These are phyloP conservation scores for Psilocybe mexicana DNA, from an alignment of 1,284 basidiomycete species.

Conservation along the genomic window DNA sequence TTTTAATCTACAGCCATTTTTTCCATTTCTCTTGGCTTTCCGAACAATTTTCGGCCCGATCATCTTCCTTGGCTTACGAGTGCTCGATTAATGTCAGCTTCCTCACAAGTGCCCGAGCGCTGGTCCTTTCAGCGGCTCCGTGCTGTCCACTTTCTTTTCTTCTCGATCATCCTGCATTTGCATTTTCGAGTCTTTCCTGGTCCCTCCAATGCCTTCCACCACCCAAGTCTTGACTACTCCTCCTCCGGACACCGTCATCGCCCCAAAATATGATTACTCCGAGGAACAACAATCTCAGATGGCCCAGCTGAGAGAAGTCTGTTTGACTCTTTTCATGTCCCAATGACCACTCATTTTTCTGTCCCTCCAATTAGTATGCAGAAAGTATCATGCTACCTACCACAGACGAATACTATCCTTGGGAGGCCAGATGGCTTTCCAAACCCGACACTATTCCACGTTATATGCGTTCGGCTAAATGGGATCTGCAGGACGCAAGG, in stretches of 20 bases:
- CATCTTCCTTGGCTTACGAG: constrained; percentile 6
- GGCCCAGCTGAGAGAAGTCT: constrained; percentile 61
- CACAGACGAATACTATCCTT: constrained; percentile 68
- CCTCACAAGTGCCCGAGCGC: not conserved
- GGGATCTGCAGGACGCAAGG: constrained; percentile 77
- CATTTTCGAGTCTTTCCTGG: not conserved
- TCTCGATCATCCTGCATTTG: not conserved
- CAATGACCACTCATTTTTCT: not conserved
- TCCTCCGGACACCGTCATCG: constrained; percentile 40
- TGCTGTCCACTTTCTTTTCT: not conserved
- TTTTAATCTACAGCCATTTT: no score
- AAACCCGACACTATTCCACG: constrained; percentile 75
- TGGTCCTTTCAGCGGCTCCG: not conserved
- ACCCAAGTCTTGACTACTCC: constrained; percentile 35
- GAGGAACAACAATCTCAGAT: constrained; percentile 64
- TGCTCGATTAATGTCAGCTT: constrained; percentile 14
- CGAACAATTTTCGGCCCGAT: constrained; percentile 7
- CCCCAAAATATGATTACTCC: constrained; percentile 61
- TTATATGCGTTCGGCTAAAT: constrained; percentile 84
- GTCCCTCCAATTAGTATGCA: constrained; percentile 55
- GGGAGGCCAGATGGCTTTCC: constrained; percentile 77
- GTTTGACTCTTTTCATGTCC: constrained; percentile 12
- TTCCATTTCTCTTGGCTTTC: not conserved
- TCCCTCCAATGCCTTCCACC: constrained; percentile 18
- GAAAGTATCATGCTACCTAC: constrained; percentile 59